Conservation (phyloP, 2,329 filamentous ascomycete genomes). For the Curvularia eragrostidis region DNA sequence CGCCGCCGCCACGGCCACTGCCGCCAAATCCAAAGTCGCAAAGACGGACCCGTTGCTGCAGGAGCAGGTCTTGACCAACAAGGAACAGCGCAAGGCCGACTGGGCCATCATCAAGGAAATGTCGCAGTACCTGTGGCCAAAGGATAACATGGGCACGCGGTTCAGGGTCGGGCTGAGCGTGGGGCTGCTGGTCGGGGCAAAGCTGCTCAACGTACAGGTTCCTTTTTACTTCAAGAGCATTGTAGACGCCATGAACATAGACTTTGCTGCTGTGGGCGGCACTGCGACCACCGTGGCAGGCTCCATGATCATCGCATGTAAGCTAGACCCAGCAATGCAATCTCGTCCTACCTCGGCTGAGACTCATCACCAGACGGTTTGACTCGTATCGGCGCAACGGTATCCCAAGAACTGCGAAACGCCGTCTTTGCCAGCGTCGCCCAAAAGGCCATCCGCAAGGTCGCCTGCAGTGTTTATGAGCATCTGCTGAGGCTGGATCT, state of each 20-base stretch:
- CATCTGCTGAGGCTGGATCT: slow-evolving; percentile 88
- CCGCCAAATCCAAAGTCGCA: slow-evolving; percentile 30
- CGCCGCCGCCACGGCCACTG: slow-evolving; percentile 20
- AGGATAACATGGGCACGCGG: slow-evolving; percentile 82
- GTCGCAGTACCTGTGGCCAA: slow-evolving; percentile 95
- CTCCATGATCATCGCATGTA: slow-evolving; percentile 87
- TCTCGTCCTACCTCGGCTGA: slow-evolving; percentile 13
- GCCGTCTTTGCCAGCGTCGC: slow-evolving; percentile 96
- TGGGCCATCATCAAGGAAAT: slow-evolving; percentile 99
- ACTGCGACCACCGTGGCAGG: slow-evolving; percentile 89
- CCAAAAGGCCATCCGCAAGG: slow-evolving; percentile 91
- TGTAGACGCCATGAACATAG: slow-evolving; percentile 96
- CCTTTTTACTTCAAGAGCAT: slow-evolving; percentile 99
- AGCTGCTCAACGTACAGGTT: slow-evolving; percentile 93
- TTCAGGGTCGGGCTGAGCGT: slow-evolving; percentile 86
- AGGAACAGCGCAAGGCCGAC: slow-evolving; percentile 94
- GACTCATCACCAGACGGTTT: slow-evolving; percentile 68
- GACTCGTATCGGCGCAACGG: slow-evolving; percentile 83
- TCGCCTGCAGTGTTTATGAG: slow-evolving; percentile 90
- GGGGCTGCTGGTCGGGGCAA: slow-evolving; percentile 82
- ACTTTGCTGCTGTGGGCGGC: slow-evolving; percentile 83
- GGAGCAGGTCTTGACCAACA: slow-evolving; percentile 70
- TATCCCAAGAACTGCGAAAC: slow-evolving; percentile 94
- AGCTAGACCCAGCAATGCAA: slow-evolving; percentile 38
- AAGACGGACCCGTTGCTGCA: slow-evolving; percentile 59